Base-by-base conservation (phyloP, 768 basidiomycete species). In the Termitomyces sp. region DNA sequence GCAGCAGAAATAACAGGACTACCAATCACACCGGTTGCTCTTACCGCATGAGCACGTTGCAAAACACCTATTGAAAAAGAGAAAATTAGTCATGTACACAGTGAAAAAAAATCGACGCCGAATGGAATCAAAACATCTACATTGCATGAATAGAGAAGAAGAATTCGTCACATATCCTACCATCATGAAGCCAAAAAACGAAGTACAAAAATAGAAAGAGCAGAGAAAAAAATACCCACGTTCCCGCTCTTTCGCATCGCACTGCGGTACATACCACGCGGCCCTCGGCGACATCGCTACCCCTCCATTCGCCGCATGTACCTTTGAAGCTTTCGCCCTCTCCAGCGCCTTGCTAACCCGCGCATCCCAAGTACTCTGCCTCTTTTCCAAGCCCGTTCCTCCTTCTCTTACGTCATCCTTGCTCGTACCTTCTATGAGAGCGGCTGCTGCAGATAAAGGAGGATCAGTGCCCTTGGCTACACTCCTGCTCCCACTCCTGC, bases 331-430 rank as follows among this genome's bases (percentile, higher is more conserved):
- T 49, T 36, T 54, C 20, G 60, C 59, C 43, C 59, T 37, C 59
- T 63, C 59, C 2, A 63, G 37, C 38, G 62, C 62, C 62, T 53
- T 63, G 48, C 56, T 64, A 6, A 64, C 60, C 48, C 63, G 49
- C 52, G 48, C 53, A 37, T 64, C 60, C 63, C 63, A 64, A 49
- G 54, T 61, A 29, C 48, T 58, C 48, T 56, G 47, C 10, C 20
- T 40, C 17, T 58, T 52, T n/a, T 34, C 60, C 3, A 6, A 4
- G 5, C 49, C 34, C n/a, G n/a, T 29, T 40, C 50, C 38, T 43
- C 32, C 60, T 32, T 60, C 46, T 25, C 20, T 14, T 4, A 12
- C 11, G 2, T 2, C 34, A 17, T 20, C 11, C n/a, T 36, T 25
- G 25, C 37, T 53, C 25, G 25, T 2, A 53, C 25, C 25, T 14